A percentile compares a stretch with the other conserved stretches of the same genome.
phyloP scores from a whole-genome alignment of 768 basidiomycete species.

The Suillus alpinus region DNA sequence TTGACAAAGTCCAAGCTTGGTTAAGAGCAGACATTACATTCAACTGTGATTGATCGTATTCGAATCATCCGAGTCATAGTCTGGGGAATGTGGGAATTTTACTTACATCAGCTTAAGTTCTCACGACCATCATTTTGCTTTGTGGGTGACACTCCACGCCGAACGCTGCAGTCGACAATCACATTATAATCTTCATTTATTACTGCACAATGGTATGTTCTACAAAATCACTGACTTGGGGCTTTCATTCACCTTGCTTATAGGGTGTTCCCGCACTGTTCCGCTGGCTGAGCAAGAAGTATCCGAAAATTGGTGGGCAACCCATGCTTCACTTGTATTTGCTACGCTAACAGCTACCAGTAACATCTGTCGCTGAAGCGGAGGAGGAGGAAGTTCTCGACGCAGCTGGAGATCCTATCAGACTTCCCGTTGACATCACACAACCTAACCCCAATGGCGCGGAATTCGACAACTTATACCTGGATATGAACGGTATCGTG shows the following conservation, averaged over 20 bases:
- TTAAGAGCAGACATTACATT: neutral
- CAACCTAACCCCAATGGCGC: slow-evolving; percentile 89
- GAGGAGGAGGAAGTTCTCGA: slow-evolving; percentile 69
- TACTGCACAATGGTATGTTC: neutral
- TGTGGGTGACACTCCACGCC: neutral
- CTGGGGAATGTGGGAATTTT: slow-evolving; percentile 5
- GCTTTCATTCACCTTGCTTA: slow-evolving; percentile 1
- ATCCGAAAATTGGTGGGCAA: slow-evolving; percentile 88
- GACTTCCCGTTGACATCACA: slow-evolving; percentile 76
- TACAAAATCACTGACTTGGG: neutral
- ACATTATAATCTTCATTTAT: neutral
- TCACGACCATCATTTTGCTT: neutral
- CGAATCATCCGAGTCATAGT: slow-evolving; percentile 7
- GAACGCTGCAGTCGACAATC: neutral
- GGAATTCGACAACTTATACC: slow-evolving; percentile 95
- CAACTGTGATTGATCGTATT: neutral
- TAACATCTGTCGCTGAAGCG: slow-evolving; percentile 80
- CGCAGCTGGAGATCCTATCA: slow-evolving; percentile 62
- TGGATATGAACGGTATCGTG: slow-evolving; percentile 99
- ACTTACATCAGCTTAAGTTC: neutral
- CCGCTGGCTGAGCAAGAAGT: slow-evolving; percentile 98
- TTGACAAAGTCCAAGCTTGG: neutral
- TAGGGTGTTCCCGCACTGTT: slow-evolving; percentile 98
- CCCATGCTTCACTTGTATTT: neutral
- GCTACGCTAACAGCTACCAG: slow-evolving; percentile 33